Evolutionary conservation across 208 protist genomes (phyloP).

Genomic region (Trypanosoma scelopori): DNA sequence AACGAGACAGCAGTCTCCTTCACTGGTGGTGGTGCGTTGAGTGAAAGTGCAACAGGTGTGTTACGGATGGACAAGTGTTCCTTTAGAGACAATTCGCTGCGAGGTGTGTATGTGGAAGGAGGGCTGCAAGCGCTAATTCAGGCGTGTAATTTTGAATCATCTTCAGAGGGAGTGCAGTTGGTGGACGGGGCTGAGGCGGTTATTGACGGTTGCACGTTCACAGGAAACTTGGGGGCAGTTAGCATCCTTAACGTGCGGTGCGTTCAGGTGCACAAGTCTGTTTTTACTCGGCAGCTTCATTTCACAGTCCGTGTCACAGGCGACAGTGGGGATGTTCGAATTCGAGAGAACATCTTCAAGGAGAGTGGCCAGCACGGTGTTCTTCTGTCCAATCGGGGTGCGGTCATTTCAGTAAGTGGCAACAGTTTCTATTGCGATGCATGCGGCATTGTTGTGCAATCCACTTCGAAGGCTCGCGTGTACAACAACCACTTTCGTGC

Average conservation of each 20-base stretch:
- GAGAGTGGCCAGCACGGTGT: slow-evolving; percentile 12
- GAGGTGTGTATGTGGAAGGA: slow-evolving; percentile 5
- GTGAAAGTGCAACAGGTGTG: background rate
- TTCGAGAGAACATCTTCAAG: slow-evolving; percentile 20
- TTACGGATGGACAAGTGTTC: slow-evolving; percentile 16
- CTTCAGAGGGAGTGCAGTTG: slow-evolving; percentile 6
- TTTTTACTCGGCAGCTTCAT: slow-evolving; percentile 10
- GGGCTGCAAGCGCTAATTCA: slow-evolving; percentile 3
- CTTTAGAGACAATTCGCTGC: slow-evolving; percentile 9
- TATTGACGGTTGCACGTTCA: slow-evolving; percentile 20
- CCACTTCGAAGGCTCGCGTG: slow-evolving; percentile 5
- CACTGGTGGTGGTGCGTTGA: background rate
- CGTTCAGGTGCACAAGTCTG: slow-evolving; percentile 18
- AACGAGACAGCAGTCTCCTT: slow-evolving; percentile 23
- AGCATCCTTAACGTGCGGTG: background rate
- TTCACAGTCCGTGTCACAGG: slow-evolving; percentile 15
- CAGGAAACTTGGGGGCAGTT: slow-evolving; percentile 16
- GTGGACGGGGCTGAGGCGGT: background rate
- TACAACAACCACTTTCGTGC: slow-evolving; percentile 30
- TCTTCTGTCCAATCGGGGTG: slow-evolving; percentile 5
- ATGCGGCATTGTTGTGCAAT: slow-evolving; percentile 22
- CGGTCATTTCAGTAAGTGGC: slow-evolving; percentile 9
- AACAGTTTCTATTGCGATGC: slow-evolving; percentile 22
- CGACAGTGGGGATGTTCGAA: slow-evolving; percentile 7
- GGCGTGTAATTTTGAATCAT: slow-evolving; percentile 19